A percentile compares a stretch with the other conserved stretches of the same genome.
Conservation (phyloP, 352 stramenopile genomes). For the Phytophthora constricta region DNA sequence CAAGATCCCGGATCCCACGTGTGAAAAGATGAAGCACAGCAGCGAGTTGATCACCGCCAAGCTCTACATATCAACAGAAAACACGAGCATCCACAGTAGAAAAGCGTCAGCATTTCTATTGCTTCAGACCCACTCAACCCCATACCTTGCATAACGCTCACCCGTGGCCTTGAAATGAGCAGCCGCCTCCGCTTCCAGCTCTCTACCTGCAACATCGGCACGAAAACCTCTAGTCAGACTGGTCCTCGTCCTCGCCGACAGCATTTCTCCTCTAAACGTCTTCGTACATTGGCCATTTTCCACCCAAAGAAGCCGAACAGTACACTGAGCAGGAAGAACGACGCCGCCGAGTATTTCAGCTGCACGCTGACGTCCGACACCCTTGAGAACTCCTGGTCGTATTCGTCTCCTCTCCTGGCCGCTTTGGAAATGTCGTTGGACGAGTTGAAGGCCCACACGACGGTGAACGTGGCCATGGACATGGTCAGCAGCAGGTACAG, state of each 20-base stretch:
- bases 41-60: constrained; percentile 83
- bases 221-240: background rate
- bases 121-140: background rate
- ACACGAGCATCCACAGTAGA: constrained; percentile 10
- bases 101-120: background rate
- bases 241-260: too few species aligned
- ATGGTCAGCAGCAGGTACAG: constrained; percentile 85
- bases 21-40: constrained; percentile 88
- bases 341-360: constrained; percentile 83
- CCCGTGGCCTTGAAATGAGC: constrained; percentile 76
- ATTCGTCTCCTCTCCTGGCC: constrained; percentile 68
- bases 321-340: constrained; percentile 80
- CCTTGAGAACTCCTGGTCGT: constrained; percentile 86
- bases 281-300: constrained; percentile 84
- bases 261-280: background rate
- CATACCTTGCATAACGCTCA: constrained; percentile 20
- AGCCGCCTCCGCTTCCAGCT: constrained; percentile 78
- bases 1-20: constrained; percentile 73
- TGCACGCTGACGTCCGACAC: constrained; percentile 82
- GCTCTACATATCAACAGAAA: constrained; percentile 42
- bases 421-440: constrained; percentile 84
- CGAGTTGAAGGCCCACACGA: constrained; percentile 87
- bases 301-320: constrained; percentile 88
- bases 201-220: constrained; percentile 52
- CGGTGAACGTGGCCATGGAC: constrained; percentile 86